Conservation (phyloP, 1,139 yeast genomes). For the Geotrichum europaeum region DNA sequence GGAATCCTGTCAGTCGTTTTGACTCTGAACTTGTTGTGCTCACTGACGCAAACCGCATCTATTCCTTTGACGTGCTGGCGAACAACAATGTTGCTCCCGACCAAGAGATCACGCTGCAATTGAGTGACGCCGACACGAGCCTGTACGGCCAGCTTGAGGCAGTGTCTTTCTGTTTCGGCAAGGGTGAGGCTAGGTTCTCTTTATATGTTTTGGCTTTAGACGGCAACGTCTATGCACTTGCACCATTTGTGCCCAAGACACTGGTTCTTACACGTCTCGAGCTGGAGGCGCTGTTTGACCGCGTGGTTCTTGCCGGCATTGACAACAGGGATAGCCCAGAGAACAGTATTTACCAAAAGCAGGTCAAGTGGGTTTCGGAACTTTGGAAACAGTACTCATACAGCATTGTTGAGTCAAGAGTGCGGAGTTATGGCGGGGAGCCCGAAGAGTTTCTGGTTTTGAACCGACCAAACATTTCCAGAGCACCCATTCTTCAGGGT, state of each 20-base stretch:
- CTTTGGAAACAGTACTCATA: constrained; percentile 26
- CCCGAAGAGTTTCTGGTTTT: constrained; percentile 22
- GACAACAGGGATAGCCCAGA: constrained; percentile 20
- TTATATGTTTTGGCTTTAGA: constrained; percentile 46
- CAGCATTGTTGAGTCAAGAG: constrained; percentile 23
- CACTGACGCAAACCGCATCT: constrained; percentile 34
- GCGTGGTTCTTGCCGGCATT: constrained; percentile 34
- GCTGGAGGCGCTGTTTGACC: constrained; percentile 39
- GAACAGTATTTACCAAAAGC: constrained; percentile 19
- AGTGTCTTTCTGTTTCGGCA: constrained; percentile 47
- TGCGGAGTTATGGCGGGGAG: constrained; percentile 19
- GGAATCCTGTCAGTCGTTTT: constrained; percentile 41
- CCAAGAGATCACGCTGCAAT: constrained; percentile 7
- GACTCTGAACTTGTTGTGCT: constrained; percentile 42
- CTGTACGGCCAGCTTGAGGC: constrained; percentile 14
- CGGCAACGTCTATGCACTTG: constrained; percentile 49
- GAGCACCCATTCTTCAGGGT: constrained; percentile 39
- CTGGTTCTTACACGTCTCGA: constrained; percentile 36
- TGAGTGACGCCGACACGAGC: constrained; percentile 6
- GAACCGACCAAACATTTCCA: constrained; percentile 21
- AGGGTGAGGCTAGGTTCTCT: constrained; percentile 41
- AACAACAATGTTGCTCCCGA: constrained; percentile 29
- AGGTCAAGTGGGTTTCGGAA: constrained; percentile 28
- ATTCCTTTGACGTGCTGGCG: constrained; percentile 35
- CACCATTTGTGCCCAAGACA: constrained; percentile 49